phyloP scores from a whole-genome alignment of 257 asterid genomes.

The Primulina tabacum region DNA sequence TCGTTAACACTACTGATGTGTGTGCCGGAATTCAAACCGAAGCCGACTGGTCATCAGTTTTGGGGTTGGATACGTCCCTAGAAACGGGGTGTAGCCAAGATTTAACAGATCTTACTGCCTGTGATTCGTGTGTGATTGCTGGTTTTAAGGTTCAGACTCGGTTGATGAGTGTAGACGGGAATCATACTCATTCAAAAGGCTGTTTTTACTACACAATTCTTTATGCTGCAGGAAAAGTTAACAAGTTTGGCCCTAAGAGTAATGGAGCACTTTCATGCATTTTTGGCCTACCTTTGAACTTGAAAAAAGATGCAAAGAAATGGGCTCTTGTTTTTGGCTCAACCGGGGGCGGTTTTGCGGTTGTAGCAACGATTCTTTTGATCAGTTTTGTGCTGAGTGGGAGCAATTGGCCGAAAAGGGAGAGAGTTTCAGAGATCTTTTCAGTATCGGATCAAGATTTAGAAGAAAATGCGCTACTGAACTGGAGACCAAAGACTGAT shows the following conservation, averaged over 20 bases:
- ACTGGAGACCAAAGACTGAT: constrained; percentile 49
- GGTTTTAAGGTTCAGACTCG: constrained; percentile 48
- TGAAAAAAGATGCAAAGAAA: neutral
- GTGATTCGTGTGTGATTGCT: constrained; percentile 53
- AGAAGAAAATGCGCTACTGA: constrained; percentile 28
- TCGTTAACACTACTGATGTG: constrained; percentile 41
- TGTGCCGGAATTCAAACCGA: constrained; percentile 47
- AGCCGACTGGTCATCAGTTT: constrained; percentile 37
- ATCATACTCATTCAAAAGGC: constrained; percentile 40
- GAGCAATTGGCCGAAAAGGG: constrained; percentile 21
- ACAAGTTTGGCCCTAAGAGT: constrained; percentile 50
- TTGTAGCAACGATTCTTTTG: constrained; percentile 23
- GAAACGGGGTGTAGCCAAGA: constrained; percentile 38
- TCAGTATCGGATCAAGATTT: constrained; percentile 16
- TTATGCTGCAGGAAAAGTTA: constrained; percentile 58
- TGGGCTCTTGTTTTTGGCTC: constrained; percentile 29
- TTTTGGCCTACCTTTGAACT: constrained; percentile 46
- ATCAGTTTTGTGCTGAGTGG: constrained; percentile 27
- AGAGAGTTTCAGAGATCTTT: neutral
- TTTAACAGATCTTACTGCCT: constrained; percentile 36
- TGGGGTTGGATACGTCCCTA: constrained; percentile 39
- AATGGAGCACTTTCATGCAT: constrained; percentile 51
- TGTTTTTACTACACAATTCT: constrained; percentile 51
- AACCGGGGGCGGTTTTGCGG: constrained; percentile 38
- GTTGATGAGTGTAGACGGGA: constrained; percentile 37